Base-by-base conservation (phyloP, 371 early-diverging fungal genomes). In the Haplosporangium sp. region DNA sequence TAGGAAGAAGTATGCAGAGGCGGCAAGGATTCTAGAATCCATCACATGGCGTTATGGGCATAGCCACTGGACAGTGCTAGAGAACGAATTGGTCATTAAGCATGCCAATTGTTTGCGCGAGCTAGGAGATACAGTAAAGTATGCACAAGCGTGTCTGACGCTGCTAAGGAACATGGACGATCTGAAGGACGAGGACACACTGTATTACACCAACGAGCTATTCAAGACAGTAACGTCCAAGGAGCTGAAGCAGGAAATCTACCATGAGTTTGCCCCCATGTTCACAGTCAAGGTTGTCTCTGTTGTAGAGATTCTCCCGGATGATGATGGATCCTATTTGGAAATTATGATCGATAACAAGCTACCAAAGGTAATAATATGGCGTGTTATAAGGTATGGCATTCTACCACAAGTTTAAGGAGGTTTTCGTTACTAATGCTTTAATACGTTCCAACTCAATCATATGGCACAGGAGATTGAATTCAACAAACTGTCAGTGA, bases 11-110 rank as follows among this genome's bases (percentile, higher is more conserved):
- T 90, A 90, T 64, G 86, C 84, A 12, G 90, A 90, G 62, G 94
- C 95, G 0, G 89, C 90, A 0, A 81, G 85, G 20, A 84, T 91
- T 16, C 88, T 91, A 81, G 92, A 91, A 62, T 81, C 87, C 0
- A 84, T 94, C 64, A 85, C 86, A 16, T 84, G 84, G 83, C 80
- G 83, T 40, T 90, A 92, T 65, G 87, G 87, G n/a, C 88, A 87
- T 47, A 85, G 84, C n/a, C 87, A 86, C 23, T 94, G 95, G 93
- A 83, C 86, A 20, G 76, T 84, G 0, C 87, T 94, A 38, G 94
- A 95, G 59, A 86, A 90, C 52, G 83, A 84, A 40, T 63, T 95
- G n/a, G 75, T 93, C 18, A 87, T 90, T 63, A 91, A 91, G 60
- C 88, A 92, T 41, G 91, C 94, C 0, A 84, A 84, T 52, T 91